Evolutionary conservation across 495 filamentous ascomycete species (phyloP), one percentile per base, ranked within the genome.

Genomic region (Podospora bellae-mahoneyi): DNA sequence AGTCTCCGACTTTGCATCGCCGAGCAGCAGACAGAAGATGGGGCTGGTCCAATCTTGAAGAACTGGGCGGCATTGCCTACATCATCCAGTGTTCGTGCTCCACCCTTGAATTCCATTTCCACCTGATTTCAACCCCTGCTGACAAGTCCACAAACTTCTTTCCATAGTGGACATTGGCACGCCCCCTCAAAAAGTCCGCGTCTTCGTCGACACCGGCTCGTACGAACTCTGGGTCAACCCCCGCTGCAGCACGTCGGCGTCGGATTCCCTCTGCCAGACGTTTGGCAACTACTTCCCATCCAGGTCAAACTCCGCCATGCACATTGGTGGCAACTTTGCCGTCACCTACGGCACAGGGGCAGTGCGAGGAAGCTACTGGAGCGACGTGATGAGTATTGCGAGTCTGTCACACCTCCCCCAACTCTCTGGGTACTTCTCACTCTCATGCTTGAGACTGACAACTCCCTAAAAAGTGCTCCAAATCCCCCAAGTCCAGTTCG

Each of bases 171-270:
- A 78, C 19, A 77, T 84, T 61, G 82, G 82, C 16, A 81, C 79
- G 0, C 81, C 81, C 5, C 72, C 76, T 4, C 82, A 84, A 67
- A 72, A 62, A 16, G 70, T 84, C 55, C 78, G 75, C 19, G 75
- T 82, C 6, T 79, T 79, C 27, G 72, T 84, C 62, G 82, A 84
- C 57, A 84, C 82, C 10, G 82, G 82, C 2, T 83, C 81, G 4
- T 83, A 79, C 64, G 78, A 82, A 68, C 74, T 81, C 30, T 81
- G 81, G 74, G 77, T 84, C 4, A 79, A 82, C 34, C 80, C 80
- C 6, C 69, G 73, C 44, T 82, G 80, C 69, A 72, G 66, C 48
- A 73, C 73, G n/a, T 78, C 80, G 19, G 78, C 79, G 6, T 77
- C 76, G 54, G 68, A 68, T 3, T 26, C 68, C 0, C 71, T 80